Conservation (phyloP, 2,329 filamentous ascomycete species). For the Cercospora beticola region DNA sequence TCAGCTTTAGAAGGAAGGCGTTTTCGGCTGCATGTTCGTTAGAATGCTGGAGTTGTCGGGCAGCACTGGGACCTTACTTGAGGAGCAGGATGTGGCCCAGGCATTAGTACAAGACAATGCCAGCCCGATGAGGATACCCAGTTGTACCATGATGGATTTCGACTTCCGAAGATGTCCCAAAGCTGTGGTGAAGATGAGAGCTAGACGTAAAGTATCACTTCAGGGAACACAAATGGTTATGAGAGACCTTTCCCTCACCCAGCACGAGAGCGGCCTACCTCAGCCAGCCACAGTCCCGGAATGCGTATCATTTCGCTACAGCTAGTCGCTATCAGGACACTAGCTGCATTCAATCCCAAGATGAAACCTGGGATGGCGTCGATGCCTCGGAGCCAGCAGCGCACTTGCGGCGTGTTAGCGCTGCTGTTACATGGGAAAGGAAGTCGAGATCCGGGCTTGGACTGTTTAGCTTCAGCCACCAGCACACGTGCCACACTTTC, state of each 20-base stretch:
- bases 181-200: not conserved
- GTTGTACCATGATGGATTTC: not conserved
- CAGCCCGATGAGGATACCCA: not conserved
- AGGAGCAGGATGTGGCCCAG: not conserved
- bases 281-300: not conserved
- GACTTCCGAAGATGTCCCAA: not conserved
- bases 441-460: not conserved
- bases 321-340: not conserved
- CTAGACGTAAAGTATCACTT: too few relatives aligned
- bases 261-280: not conserved
- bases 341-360: not conserved
- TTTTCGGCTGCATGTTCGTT: not conserved
- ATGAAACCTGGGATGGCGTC: not conserved
- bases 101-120: not conserved
- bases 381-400: not conserved
- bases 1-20: not conserved
- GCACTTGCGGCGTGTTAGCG: not conserved
- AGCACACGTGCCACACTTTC: not conserved
- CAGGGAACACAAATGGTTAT: not conserved
- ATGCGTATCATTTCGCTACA: not conserved
- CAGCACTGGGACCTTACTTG: not conserved
- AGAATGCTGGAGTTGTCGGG: not conserved
- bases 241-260: too few relatives aligned
- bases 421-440: not conserved
- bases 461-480: not conserved